These are phyloP conservation scores for Arxiozyma bovina DNA, from an alignment of 1,139 yeast genomes.

Conservation along the genomic window DNA sequence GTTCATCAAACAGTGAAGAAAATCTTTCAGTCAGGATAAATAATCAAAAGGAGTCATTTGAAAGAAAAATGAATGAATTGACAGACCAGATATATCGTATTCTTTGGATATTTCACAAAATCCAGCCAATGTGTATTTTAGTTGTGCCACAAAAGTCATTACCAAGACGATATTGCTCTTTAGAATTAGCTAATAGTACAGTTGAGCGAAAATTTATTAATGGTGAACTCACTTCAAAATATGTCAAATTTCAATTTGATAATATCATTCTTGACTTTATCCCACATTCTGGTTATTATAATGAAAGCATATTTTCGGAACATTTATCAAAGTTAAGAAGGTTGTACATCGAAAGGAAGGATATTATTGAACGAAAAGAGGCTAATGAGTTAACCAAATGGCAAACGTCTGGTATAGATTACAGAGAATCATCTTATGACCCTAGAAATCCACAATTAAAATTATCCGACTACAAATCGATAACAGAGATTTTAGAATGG, in stretches of 20 bases:
- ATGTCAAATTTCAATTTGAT: slow-evolving; percentile 55
- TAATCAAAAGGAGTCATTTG: slow-evolving; percentile 16
- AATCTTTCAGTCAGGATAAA: slow-evolving; percentile 5
- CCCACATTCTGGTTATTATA: slow-evolving; percentile 29
- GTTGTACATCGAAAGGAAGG: slow-evolving; percentile 16
- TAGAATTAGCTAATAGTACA: slow-evolving; percentile 86
- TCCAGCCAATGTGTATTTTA: slow-evolving; percentile 72
- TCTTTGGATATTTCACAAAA: slow-evolving; percentile 53
- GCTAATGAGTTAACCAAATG: slow-evolving; percentile 16
- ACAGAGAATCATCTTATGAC: slow-evolving; percentile 64
- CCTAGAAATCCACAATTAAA: slow-evolving; percentile 61
- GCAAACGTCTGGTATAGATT: slow-evolving; percentile 76
- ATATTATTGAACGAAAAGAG: not conserved
- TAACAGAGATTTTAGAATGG: slow-evolving; percentile 70
- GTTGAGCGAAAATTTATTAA: slow-evolving; percentile 74
- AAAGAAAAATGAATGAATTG: slow-evolving; percentile 41
- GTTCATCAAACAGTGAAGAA: slow-evolving; percentile 6
- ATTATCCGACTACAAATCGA: slow-evolving; percentile 61
- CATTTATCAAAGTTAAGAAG: slow-evolving; percentile 28
- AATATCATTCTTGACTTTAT: slow-evolving; percentile 29
- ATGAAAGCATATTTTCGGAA: slow-evolving; percentile 31
- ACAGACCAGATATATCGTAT: slow-evolving; percentile 69
- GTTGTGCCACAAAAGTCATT: slow-evolving; percentile 75
- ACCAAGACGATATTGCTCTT: slow-evolving; percentile 50
- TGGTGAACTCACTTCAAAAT: slow-evolving; percentile 68